phyloP scores from a whole-genome alignment of 2,329 filamentous ascomycete species.

The Juglanconis sp. region DNA sequence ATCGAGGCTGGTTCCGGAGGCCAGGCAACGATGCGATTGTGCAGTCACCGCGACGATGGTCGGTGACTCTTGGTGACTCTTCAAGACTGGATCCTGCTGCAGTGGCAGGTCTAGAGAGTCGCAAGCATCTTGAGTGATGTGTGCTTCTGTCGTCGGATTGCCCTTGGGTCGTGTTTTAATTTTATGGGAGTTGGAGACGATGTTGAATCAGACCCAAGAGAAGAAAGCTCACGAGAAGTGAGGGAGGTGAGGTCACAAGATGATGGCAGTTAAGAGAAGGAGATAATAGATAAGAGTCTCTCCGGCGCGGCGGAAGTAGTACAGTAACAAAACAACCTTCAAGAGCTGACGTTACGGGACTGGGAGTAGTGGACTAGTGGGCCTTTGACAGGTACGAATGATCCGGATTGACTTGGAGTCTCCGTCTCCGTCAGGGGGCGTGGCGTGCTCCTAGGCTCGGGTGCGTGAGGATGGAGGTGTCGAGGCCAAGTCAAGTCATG shows the following conservation, averaged over 20 bases:
- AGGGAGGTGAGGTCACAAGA: slow-evolving; percentile 11
- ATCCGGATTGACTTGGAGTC: background rate
- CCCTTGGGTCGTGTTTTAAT: background rate
- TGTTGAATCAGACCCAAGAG: slow-evolving; percentile 6
- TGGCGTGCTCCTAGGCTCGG: background rate
- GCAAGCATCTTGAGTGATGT: slow-evolving; percentile 9
- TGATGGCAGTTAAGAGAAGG: background rate
- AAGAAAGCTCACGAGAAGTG: background rate
- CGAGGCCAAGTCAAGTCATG: slow-evolving; percentile 13
- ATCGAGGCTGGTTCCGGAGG: slow-evolving; percentile 8
- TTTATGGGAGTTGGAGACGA: background rate
- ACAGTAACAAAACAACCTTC: background rate
- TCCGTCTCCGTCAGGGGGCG: slow-evolving; percentile 3
- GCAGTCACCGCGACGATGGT: slow-evolving; percentile 2
- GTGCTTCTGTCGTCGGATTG: slow-evolving; percentile 3
- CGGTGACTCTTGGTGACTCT: slow-evolving; percentile 2
- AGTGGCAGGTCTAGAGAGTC: slow-evolving; percentile 8
- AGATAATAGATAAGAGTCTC: slow-evolving; percentile 9
- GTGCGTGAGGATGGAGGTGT: no score
- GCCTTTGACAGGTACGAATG: background rate
- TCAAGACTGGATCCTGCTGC: slow-evolving; percentile 1
- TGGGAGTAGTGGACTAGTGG: background rate
- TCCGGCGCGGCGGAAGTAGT: background rate
- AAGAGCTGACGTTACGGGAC: slow-evolving; percentile 4
- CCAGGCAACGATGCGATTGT: slow-evolving; percentile 15